Evolutionary conservation across 164 flowering plant species (phyloP).

Genomic region (Chloranthus sessilifolius): DNA sequence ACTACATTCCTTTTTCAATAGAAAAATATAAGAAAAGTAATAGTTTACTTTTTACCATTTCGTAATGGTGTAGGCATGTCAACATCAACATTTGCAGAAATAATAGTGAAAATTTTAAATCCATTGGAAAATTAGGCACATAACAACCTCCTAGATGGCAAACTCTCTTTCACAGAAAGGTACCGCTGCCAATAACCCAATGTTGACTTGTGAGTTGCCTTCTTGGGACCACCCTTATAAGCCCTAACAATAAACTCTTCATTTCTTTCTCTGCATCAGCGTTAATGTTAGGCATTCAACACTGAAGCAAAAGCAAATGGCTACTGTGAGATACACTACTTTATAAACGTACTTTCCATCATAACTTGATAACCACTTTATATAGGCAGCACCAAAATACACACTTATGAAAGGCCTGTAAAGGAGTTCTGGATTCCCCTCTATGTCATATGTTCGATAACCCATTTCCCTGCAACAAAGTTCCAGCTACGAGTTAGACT

Average conservation of each 20-base stretch:
- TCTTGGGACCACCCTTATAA: constrained; percentile 69
- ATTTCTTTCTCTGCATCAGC: constrained; percentile 57
- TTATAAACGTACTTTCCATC: constrained; percentile 49
- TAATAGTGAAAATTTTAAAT: not conserved
- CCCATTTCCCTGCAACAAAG: constrained; percentile 56
- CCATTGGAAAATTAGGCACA: not conserved
- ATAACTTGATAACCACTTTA: constrained; percentile 64
- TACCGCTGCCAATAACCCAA: constrained; percentile 73
- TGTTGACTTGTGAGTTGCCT: constrained; percentile 82
- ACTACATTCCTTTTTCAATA: too few relatives aligned
- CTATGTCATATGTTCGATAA: constrained; percentile 44
- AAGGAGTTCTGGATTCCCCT: constrained; percentile 39
- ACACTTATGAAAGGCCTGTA: constrained; percentile 69
- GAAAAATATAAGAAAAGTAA: too few relatives aligned
- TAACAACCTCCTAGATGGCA: constrained; percentile 58
- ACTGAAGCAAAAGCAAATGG: not conserved
- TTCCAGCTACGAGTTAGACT: not conserved
- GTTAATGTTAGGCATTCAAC: constrained; percentile 3
- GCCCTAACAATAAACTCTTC: constrained; percentile 91
- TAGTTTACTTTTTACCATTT: too few relatives aligned
- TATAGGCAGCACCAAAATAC: constrained; percentile 81
- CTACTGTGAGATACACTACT: not conserved
- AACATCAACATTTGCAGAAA: not conserved
- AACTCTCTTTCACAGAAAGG: constrained; percentile 74
- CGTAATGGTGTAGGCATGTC: not conserved